These are phyloP conservation scores for Alternaria hordeiaustralica DNA, from an alignment of 2,329 filamentous ascomycete species.

Conservation along the genomic window DNA sequence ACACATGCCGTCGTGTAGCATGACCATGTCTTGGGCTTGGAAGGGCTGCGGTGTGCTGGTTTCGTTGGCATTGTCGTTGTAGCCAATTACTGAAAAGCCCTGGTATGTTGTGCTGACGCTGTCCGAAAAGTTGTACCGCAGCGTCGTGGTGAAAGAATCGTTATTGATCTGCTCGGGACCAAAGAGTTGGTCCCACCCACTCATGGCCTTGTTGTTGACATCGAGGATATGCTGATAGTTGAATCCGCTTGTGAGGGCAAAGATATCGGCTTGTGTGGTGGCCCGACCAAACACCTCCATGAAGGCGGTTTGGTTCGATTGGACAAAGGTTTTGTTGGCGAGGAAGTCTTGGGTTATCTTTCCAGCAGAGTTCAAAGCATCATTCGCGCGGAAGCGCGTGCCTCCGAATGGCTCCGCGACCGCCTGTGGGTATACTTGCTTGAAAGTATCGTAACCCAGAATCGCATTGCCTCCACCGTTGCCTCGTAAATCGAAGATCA, in stretches of 20 bases:
- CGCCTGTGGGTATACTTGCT: conserved; percentile 59
- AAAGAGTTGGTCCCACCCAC: conserved; percentile 46
- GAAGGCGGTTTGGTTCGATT: conserved; percentile 39
- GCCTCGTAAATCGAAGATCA: conserved; percentile 68
- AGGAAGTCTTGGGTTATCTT: conserved; percentile 40
- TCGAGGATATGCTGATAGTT: conserved; percentile 45
- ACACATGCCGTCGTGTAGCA: conserved; percentile 56
- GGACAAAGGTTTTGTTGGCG: conserved; percentile 36
- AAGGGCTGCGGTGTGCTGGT: conserved; percentile 46
- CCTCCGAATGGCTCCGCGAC: conserved; percentile 53
- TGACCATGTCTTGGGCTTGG: conserved; percentile 48
- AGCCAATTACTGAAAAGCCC: conserved; percentile 41
- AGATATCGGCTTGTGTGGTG: conserved; percentile 28
- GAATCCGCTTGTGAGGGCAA: conserved; percentile 35
- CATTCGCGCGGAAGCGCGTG: conserved; percentile 56
- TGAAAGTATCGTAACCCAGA: conserved; percentile 56
- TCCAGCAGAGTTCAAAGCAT: conserved; percentile 47
- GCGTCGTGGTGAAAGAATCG: conserved; percentile 45
- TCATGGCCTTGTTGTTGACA: conserved; percentile 35
- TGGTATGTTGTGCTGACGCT: conserved; percentile 36
- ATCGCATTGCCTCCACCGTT: conserved; percentile 64
- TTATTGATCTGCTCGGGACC: conserved; percentile 41
- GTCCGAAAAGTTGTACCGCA: conserved; percentile 48
- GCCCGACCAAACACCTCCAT: conserved; percentile 31
- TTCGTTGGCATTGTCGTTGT: conserved; percentile 37